phyloP scores from a whole-genome alignment of 2,329 filamentous ascomycete genomes.

The Stemphylium lycopersici region DNA sequence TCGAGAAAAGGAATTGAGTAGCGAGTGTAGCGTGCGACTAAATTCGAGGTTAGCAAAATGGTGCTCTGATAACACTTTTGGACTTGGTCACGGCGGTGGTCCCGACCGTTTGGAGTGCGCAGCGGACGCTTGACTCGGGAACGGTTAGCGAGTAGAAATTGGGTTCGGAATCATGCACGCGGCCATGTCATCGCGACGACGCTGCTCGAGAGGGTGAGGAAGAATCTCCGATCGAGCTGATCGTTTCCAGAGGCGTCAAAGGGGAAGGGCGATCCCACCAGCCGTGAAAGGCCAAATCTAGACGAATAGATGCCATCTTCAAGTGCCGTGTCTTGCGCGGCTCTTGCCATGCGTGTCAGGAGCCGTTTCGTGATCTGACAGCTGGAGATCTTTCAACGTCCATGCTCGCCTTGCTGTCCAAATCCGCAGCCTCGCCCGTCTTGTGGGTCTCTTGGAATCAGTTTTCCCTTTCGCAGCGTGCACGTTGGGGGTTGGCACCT shows the following conservation, averaged over 20 bases:
- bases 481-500: background rate
- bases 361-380: constrained; percentile 7
- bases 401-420: background rate
- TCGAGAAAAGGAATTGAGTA: background rate
- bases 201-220: background rate
- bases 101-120: constrained; percentile 1
- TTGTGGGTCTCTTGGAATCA: background rate
- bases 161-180: constrained; percentile 10
- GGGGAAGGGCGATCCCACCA: constrained; percentile 1
- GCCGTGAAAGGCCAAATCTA: background rate
- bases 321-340: constrained; percentile 8
- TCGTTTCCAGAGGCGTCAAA: constrained; percentile 4
- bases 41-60: background rate
- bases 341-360: constrained; percentile 1
- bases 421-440: background rate
- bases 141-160: constrained; percentile 4
- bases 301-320: background rate
- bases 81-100: background rate
- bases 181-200: background rate
- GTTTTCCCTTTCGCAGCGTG: no score
- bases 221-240: background rate
- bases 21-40: background rate
- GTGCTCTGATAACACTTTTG: background rate
- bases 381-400: background rate
- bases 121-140: constrained; percentile 8